Evolutionary conservation across 495 filamentous ascomycete genomes (phyloP), one percentile per base, ranked within the genome.

Genomic region (Daldinia vernicosa): DNA sequence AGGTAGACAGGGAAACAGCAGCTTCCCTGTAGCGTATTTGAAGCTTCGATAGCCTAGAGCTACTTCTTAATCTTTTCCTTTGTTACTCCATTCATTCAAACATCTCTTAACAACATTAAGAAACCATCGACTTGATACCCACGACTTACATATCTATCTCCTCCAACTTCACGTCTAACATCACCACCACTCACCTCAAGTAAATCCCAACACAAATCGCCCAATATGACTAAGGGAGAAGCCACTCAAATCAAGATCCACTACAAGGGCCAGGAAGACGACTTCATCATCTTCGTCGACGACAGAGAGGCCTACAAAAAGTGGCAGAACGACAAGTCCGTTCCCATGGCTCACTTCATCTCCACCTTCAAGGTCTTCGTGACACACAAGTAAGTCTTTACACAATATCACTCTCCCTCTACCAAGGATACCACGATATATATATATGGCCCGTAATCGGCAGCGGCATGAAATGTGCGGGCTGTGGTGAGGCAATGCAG

Each of bases 251-350:
- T 82, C 83, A 98, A 96, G 84, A 87, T 97, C 81, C 89, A 96
- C 89, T 95, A 90, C 89, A 92, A 94, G 85, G 95, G 95, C 84
- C 82, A 84, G 60, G 85, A 87, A 24, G 93, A 98, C 32, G 93
- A 97, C 86, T 99, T 94, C 78, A 81, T 98, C 78, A 85, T 98
- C 84, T 93, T 97, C 79, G 85, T 96, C 60, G 93, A 98, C 63
- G 91, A 91, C 77, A 70, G 84, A 17, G 78, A 91, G 24, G 84
- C 85, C 43, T 86, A 93, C 65, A 83, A 92, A 80, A 88, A 93
- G 76, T 98, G 95, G 96, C 89, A 88, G 81, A 82, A 80, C 15
- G 94, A 99, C 83, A 88, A 88, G 74, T 89, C 86, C 9, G 84
- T 94, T 40, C 90, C 95, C 12, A 81, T 98, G 22, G 85, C 90